Conservation (phyloP, 139 green algal species). For the Eudorina sp. region DNA sequence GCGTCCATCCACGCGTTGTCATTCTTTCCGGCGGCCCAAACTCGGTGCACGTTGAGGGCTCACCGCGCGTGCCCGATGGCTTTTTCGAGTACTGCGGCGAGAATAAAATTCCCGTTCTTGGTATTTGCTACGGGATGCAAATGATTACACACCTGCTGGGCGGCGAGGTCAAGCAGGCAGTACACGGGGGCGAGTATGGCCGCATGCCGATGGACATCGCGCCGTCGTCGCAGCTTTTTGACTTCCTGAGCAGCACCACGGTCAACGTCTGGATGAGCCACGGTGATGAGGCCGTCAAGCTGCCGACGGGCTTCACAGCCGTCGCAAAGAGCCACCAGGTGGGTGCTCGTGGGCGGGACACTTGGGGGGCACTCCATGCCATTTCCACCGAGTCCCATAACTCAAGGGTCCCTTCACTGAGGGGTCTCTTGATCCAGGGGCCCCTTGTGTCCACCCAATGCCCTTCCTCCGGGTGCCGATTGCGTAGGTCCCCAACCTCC, state of each 20-base stretch:
- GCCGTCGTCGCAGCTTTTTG: constrained; percentile 79
- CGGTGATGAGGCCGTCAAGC: constrained; percentile 90
- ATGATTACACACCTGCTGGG: constrained; percentile 76
- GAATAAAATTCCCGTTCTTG: constrained; percentile 88
- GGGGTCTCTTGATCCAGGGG: too few species aligned
- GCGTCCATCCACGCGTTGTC: constrained; percentile 82
- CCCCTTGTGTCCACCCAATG: too few species aligned
- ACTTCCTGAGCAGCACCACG: constrained; percentile 47
- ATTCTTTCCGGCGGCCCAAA: constrained; percentile 97
- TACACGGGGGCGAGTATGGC: constrained; percentile 95
- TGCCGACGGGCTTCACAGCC: constrained; percentile 91
- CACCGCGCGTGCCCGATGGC: constrained; percentile 86
- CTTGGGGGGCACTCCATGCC: too few species aligned
- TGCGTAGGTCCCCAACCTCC: too few species aligned
- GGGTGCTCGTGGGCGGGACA: not conserved
- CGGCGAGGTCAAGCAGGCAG: constrained; percentile 83
- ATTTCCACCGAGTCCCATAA: too few species aligned
- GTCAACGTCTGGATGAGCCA: constrained; percentile 98
- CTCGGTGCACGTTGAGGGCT: constrained; percentile 93
- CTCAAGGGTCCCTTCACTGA: too few species aligned
- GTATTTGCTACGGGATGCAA: constrained; percentile 99
- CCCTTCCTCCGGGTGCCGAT: too few species aligned
- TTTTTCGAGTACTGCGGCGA: constrained; percentile 87
- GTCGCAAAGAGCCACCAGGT: constrained; percentile 89
- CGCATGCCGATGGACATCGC: constrained; percentile 91